phyloP scores from a whole-genome alignment of 495 filamentous ascomycete genomes.

The Podospora pseudoanserina region DNA sequence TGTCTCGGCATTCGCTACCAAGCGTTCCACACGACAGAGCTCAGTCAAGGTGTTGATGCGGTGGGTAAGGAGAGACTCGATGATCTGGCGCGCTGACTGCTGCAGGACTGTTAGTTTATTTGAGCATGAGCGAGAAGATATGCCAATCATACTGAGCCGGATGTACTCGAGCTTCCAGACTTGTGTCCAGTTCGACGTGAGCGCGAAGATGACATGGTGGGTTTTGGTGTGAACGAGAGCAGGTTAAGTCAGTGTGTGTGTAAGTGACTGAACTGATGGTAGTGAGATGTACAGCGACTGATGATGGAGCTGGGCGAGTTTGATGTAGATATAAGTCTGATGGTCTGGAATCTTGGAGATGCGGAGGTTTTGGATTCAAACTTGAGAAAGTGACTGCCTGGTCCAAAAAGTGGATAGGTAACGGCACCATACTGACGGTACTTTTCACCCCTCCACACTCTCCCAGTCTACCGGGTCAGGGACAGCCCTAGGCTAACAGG shows the following conservation, averaged over 20 bases:
- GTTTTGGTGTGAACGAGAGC: not conserved
- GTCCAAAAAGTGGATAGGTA: not conserved
- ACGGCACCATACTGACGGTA: not conserved
- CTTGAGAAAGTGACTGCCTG: not conserved
- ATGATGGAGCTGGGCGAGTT: not conserved
- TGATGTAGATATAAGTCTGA: not conserved
- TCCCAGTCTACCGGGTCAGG: not conserved
- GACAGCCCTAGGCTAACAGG: not conserved
- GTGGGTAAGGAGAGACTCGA: constrained; percentile 56
- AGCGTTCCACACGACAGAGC: constrained; percentile 68
- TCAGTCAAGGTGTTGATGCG: constrained; percentile 71
- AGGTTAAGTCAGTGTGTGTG: not conserved
- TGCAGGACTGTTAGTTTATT: not conserved
- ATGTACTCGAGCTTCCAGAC: not conserved
- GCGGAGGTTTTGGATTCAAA: not conserved
- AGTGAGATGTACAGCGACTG: not conserved
- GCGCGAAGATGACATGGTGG: constrained; percentile 1
- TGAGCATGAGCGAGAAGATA: not conserved
- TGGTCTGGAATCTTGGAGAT: not conserved
- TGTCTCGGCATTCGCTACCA: constrained; percentile 52
- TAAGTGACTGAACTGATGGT: not conserved
- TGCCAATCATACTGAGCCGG: not conserved
- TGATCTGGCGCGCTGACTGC: constrained; percentile 36
- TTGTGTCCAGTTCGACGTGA: not conserved
- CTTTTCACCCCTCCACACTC: not conserved